A percentile compares a stretch with the other conserved stretches of the same genome.
These are phyloP conservation scores for Macrolepiota fuliginosa DNA, from an alignment of 768 basidiomycete genomes.

Conservation along the genomic window DNA sequence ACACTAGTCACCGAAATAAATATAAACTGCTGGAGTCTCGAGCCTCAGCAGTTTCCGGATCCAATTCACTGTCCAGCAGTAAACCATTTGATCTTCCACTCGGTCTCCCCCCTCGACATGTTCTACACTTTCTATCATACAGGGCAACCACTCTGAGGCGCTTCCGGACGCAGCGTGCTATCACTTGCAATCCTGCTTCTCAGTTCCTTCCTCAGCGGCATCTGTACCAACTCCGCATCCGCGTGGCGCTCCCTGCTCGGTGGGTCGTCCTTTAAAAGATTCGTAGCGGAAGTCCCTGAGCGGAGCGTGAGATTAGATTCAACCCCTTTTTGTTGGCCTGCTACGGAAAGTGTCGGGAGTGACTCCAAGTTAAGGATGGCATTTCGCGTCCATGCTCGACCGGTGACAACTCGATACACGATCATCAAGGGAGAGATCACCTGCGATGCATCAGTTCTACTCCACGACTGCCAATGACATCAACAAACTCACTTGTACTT, in stretches of 20 bases:
- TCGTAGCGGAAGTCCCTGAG: no score
- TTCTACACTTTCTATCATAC: background rate
- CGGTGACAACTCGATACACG: background rate
- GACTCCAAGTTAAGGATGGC: background rate
- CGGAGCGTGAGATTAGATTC: background rate
- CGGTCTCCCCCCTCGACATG: background rate
- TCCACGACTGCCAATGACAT: background rate
- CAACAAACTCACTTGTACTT: background rate
- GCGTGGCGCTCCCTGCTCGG: background rate
- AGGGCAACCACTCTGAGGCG: background rate
- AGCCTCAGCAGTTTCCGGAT: no score
- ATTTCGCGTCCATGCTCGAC: background rate
- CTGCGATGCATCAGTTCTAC: background rate
- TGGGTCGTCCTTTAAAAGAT: no score
- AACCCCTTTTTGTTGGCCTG: no score
- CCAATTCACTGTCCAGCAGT: no score
- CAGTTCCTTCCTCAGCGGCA: background rate
- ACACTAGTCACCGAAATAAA: no score
- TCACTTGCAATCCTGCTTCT: background rate
- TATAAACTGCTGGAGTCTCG: no score
- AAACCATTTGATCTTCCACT: no score
- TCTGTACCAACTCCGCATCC: background rate
- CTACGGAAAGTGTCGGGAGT: background rate
- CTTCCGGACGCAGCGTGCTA: background rate
- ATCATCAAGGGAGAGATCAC: slow-evolving; percentile 1